Evolutionary conservation across 192 early-diverging fungal species (phyloP).

Genomic region (Podila epigama): DNA sequence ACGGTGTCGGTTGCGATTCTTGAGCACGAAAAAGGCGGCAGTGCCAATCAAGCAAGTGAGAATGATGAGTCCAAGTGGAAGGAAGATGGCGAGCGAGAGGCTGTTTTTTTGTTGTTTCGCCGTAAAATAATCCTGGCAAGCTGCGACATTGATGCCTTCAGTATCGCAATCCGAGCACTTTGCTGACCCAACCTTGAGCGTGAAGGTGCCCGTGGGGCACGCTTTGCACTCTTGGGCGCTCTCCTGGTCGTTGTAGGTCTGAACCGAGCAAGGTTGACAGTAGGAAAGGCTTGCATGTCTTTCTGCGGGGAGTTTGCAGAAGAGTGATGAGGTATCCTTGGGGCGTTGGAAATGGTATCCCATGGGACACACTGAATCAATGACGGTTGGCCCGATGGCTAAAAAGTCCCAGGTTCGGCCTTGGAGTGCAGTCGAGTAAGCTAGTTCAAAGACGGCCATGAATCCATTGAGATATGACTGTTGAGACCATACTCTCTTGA

Average conservation of each 20-base stretch:
- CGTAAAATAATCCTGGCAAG: slow-evolving; percentile 23
- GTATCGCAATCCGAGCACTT: slow-evolving; percentile 23
- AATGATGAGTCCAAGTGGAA: slow-evolving; percentile 22
- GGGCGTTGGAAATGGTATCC: slow-evolving; percentile 10
- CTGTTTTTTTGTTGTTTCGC: slow-evolving; percentile 1
- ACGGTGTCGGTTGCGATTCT: slow-evolving; percentile 18
- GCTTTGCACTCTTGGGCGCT: slow-evolving; percentile 17
- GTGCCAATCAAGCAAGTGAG: neutral
- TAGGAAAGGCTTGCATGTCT: slow-evolving; percentile 9
- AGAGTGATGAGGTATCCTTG: slow-evolving; percentile 9
- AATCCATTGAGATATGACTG: slow-evolving; percentile 46
- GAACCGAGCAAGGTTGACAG: slow-evolving; percentile 11
- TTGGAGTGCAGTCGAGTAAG: slow-evolving; percentile 22
- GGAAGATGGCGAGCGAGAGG: slow-evolving; percentile 18
- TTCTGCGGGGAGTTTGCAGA: slow-evolving; percentile 1
- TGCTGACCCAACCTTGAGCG: slow-evolving; percentile 9
- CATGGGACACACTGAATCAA: slow-evolving; percentile 23
- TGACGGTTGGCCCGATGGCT: slow-evolving; percentile 8
- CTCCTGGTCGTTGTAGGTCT: slow-evolving; percentile 12
- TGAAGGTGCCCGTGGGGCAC: slow-evolving; percentile 16
- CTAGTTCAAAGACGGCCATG: slow-evolving; percentile 35
- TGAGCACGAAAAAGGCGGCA: neutral
- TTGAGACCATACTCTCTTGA: slow-evolving; percentile 32
- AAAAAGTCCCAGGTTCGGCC: slow-evolving; percentile 38
- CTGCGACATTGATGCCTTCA: neutral